Evolutionary conservation across 306 rosid species (phyloP).

Genomic region (Acmispon strigosus): DNA sequence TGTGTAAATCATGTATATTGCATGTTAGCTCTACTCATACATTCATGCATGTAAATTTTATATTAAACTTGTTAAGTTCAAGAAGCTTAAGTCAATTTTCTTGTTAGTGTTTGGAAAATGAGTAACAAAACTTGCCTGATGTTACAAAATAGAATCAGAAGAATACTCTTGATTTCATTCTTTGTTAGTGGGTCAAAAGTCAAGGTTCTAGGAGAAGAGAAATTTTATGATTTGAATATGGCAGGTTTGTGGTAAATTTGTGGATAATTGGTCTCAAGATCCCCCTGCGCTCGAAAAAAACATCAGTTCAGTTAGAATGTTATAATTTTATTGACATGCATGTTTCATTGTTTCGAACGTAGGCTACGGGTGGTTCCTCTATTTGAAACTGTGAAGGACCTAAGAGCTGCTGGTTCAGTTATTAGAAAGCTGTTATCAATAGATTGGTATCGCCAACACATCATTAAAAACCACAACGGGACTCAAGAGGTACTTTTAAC

Average conservation of each 20-base stretch:
- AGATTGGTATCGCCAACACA: constrained; percentile 86
- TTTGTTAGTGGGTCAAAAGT: not conserved
- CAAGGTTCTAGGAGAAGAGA: not conserved
- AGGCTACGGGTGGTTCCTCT: constrained; percentile 94
- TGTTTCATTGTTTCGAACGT: constrained; percentile 4
- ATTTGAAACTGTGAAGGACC: constrained; percentile 91
- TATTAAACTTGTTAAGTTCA: not conserved
- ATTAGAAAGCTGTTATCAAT: constrained; percentile 71
- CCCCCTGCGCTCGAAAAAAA: not conserved
- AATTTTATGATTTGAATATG: not conserved
- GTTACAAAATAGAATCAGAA: not conserved
- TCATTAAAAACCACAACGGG: constrained; percentile 68
- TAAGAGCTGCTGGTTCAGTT: constrained; percentile 83
- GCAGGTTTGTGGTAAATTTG: not conserved
- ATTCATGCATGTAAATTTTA: not conserved
- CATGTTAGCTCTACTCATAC: not conserved
- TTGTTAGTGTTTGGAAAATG: not conserved
- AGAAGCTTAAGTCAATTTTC: constrained; percentile 1
- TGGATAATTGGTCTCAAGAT: not conserved
- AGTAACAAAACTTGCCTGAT: not conserved
- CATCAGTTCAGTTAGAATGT: not conserved
- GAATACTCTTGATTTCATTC: not conserved
- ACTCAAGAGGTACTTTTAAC: constrained; percentile 69
- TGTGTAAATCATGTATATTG: not conserved
- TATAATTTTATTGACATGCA: constrained; percentile 2